Conservation (phyloP, 768 basidiomycete genomes). For the Psilocybe tampanensis region DNA sequence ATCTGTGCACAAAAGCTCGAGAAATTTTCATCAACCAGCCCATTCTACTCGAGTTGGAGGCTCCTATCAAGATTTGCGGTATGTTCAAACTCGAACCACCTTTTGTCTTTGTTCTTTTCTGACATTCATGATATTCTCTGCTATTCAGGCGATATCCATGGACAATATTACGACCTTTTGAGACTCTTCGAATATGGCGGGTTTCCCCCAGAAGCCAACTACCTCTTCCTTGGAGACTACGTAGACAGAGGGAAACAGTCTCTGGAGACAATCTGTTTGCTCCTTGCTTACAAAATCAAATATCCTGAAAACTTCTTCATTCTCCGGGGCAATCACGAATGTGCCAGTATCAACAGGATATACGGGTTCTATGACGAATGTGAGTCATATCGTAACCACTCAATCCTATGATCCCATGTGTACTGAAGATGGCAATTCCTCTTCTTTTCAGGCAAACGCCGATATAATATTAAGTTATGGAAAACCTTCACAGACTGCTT, state of each 20-base stretch:
- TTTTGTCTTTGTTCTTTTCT: slow-evolving; percentile 18
- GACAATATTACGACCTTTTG: slow-evolving; percentile 98
- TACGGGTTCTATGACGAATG: slow-evolving; percentile 99
- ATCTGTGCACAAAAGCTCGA: slow-evolving; percentile 96
- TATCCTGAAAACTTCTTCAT: slow-evolving; percentile 99
- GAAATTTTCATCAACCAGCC: slow-evolving; percentile 99
- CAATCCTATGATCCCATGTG: slow-evolving; percentile 8
- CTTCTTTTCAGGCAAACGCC: slow-evolving; percentile 82
- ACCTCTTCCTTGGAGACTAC: slow-evolving; percentile 99
- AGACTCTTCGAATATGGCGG: slow-evolving; percentile 99
- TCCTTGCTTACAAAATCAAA: slow-evolving; percentile 99
- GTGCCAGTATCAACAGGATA: slow-evolving; percentile 98
- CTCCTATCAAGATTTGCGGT: slow-evolving; percentile 99
- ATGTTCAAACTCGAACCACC: slow-evolving; percentile 32
- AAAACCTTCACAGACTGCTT: slow-evolving; percentile 99
- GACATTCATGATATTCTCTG: slow-evolving; percentile 7
- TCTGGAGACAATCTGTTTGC: slow-evolving; percentile 98
- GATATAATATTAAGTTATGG: slow-evolving; percentile 99
- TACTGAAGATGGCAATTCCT: slow-evolving; percentile 11
- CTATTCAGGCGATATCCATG: slow-evolving; percentile 90
- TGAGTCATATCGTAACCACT: slow-evolving; percentile 42
- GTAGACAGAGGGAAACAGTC: slow-evolving; percentile 99
- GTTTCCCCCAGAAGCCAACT: slow-evolving; percentile 99
- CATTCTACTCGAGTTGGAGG: slow-evolving; percentile 95
- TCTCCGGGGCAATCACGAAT: slow-evolving; percentile 97